phyloP scores from a whole-genome alignment of 2,329 filamentous ascomycete species.

The Penicillium vulpinum region DNA sequence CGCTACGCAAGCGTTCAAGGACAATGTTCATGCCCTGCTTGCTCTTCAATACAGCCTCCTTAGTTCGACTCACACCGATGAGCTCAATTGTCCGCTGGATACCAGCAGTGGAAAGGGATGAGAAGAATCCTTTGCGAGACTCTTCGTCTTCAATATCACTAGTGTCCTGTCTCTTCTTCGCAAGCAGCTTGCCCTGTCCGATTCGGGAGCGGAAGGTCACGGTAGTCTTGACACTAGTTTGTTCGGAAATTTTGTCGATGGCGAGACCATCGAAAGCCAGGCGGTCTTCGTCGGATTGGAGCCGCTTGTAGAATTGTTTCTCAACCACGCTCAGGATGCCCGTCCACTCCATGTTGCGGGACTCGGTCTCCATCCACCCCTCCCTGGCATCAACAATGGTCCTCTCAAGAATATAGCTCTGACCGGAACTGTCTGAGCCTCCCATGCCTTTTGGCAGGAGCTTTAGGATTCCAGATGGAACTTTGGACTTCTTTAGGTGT shows the following conservation, averaged over 20 bases:
- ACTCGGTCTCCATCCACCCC: conserved; percentile 67
- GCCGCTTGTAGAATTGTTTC: conserved; percentile 57
- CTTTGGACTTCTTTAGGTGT: conserved; percentile 63
- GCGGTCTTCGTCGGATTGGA: conserved; percentile 28
- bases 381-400: conserved; percentile 62
- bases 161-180: conserved; percentile 41
- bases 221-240: conserved; percentile 59
- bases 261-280: conserved; percentile 31
- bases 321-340: conserved; percentile 65
- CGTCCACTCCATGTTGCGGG: conserved; percentile 65
- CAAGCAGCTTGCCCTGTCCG: conserved; percentile 56
- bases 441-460: conserved; percentile 61
- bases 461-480: conserved; percentile 62
- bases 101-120: conserved; percentile 59
- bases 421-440: conserved; percentile 58
- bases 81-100: conserved; percentile 65
- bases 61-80: conserved; percentile 61
- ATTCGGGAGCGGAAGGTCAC: conserved; percentile 64
- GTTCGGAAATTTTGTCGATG: conserved; percentile 44
- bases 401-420: conserved; percentile 64
- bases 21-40: conserved; percentile 68
- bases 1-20: conserved; percentile 61
- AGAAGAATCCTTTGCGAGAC: conserved; percentile 58
- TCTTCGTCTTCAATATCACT: conserved; percentile 52
- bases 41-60: conserved; percentile 62